Base-by-base conservation (phyloP, 768 basidiomycete species). In the Terana coerulea region DNA sequence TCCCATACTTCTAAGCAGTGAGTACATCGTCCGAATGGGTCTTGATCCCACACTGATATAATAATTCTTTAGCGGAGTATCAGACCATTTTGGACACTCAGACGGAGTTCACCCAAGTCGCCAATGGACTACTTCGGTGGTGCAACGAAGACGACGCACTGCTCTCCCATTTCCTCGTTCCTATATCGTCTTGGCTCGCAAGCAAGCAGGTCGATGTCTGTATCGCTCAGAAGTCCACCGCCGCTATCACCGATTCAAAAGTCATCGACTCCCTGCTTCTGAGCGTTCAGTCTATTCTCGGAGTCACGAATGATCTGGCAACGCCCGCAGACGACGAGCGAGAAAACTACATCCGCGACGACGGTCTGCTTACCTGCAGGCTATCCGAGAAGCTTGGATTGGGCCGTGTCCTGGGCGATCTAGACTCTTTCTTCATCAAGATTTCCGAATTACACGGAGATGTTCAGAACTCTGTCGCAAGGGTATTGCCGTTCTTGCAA, bases 401-500 rank as follows among this genome's bases (percentile, higher is more conserved):
- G 33, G 63, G 70, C 10, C 60, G 66, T 14, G 67, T 86, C 33
- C 54, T 66, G 26, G 62, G 72, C 1, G 70, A 68, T 4, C 52
- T 89, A 22, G 60, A 74, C 25, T 53, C 54, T 26, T 60, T 75
- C 5, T 58, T 85, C 24, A 44, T 61, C 9, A 58, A 61, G 17
- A 64, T 86, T n/a, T 64, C 73, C 2, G 61, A 64, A 5, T 56
- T 66, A 25, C 55, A 71, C 3, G 62, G 66, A 1, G 58, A 64
- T 3, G 58, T 79, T 11, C 63, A 66, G 37, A 59, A 52, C 25
- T 62, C 62, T 42, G 54, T 83, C 37, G 69, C 67, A 60, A 71
- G 78, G 56, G 55, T 84, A n/a, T 57, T 86, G 8, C 92, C 95
- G 0, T 97, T 97, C 79, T 64, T 95, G 21, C 69, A 80, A 2